Conservation (phyloP, 1,139 yeast genomes). For the Spathaspora sp. region DNA sequence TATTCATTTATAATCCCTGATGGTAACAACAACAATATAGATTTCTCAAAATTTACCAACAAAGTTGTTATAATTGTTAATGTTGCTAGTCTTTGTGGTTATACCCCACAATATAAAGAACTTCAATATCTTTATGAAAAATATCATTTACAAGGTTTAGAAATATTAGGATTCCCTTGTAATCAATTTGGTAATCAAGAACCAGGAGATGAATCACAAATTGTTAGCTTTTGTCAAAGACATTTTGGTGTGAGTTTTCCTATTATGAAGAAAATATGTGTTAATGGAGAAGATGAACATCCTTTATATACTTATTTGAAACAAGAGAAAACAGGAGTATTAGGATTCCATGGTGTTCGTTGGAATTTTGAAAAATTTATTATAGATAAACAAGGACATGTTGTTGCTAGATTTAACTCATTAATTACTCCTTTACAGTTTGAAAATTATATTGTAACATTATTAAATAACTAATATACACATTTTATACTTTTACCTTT, state of each 20-base stretch:
- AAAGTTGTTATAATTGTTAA: slow-evolving; percentile 43
- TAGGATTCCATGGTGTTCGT: slow-evolving; percentile 79
- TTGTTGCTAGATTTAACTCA: slow-evolving; percentile 68
- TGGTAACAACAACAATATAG: slow-evolving; percentile 14
- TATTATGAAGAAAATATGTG: slow-evolving; percentile 34
- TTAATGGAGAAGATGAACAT: slow-evolving; percentile 34
- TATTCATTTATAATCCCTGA: slow-evolving; percentile 15
- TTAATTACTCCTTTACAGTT: slow-evolving; percentile 64
- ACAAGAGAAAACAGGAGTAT: slow-evolving; percentile 40
- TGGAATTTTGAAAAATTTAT: slow-evolving; percentile 97
- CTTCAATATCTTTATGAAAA: slow-evolving; percentile 33
- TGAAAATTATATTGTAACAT: slow-evolving; percentile 46
- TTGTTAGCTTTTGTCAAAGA: slow-evolving; percentile 59
- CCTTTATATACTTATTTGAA: slow-evolving; percentile 36
- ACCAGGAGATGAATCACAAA: slow-evolving; percentile 69
- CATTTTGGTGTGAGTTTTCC: slow-evolving; percentile 60
- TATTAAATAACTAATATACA: slow-evolving; percentile 26
- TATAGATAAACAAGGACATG: slow-evolving; percentile 69
- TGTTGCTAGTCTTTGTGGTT: slow-evolving; percentile 49
- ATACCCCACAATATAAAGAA: slow-evolving; percentile 41
- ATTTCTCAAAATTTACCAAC: slow-evolving; percentile 23
- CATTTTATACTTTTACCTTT: slow-evolving; percentile 2
- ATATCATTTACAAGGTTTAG: slow-evolving; percentile 31
- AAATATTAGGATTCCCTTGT: slow-evolving; percentile 43
- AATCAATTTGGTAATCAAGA: slow-evolving; percentile 73